These are phyloP conservation scores for Solanum neorickii DNA, from an alignment of 257 asterid species.

Conservation along the genomic window DNA sequence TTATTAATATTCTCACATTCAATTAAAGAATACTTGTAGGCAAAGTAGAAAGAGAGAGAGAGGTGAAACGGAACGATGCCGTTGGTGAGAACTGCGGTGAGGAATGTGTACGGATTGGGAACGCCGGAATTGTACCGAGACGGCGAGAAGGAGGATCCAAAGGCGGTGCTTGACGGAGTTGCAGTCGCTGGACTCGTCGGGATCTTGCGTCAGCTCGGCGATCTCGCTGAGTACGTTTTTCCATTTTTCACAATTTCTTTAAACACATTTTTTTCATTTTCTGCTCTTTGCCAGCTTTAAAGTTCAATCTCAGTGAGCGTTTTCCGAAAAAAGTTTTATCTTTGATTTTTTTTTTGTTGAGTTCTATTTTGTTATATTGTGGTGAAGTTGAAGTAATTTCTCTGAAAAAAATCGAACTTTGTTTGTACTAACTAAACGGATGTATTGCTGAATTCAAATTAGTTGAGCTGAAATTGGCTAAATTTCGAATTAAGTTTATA, in stretches of 20 bases:
- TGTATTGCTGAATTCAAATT: background rate
- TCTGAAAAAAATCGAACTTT: background rate
- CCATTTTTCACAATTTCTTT: background rate
- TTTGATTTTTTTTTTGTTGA: background rate
- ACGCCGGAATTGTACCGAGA: slow-evolving; percentile 57
- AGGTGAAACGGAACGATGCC: slow-evolving; percentile 43
- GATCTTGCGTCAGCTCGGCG: slow-evolving; percentile 89
- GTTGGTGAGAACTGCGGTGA: slow-evolving; percentile 60
- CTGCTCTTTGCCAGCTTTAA: background rate
- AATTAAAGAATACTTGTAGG: background rate
- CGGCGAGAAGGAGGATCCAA: slow-evolving; percentile 63
- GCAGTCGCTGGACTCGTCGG: slow-evolving; percentile 87
- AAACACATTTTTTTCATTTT: background rate
- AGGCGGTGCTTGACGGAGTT: slow-evolving; percentile 67
- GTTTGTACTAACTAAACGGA: background rate
- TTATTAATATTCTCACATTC: slow-evolving; percentile 15
- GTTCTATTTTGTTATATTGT: background rate
- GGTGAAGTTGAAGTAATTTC: background rate
- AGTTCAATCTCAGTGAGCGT: background rate
- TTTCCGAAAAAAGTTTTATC: background rate
- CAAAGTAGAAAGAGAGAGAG: background rate
- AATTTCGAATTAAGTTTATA: background rate
- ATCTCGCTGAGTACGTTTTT: slow-evolving; percentile 67
- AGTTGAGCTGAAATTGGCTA: background rate
- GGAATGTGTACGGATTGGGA: slow-evolving; percentile 75